Base-by-base conservation (phyloP, 2,329 filamentous ascomycete genomes). In the Trichoderma lentiforme region DNA sequence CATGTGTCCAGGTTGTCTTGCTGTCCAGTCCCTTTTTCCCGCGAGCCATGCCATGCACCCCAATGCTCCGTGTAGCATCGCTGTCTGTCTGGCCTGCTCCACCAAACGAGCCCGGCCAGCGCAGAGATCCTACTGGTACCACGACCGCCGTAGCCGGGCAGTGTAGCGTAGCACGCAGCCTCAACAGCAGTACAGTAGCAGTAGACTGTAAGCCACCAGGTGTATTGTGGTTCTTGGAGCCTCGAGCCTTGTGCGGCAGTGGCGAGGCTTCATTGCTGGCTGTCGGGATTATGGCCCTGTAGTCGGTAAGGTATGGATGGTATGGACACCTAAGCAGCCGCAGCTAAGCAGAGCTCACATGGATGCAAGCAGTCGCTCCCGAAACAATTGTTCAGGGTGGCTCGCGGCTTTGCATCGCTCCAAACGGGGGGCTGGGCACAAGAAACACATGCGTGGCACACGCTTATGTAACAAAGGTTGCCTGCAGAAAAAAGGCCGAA, bases 381-480 rank as follows among this genome's bases (percentile, higher is more conserved):
- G 30, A 34, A 57, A 66, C 30, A 36, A 51, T 32, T 32, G 34
- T 7, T 43, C 39, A 30, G 61, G 36, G 36, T 63, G 61, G 61
- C 61, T 63, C 24, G 62, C 47, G 51, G 64, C 32, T 57, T 57
- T 67, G 51, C 51, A 57, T 18, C 36, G 39, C 18, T n/a, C 58
- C 47, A 47, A 43, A 63, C 26, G 11, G 47, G 58, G 60, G 26
- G 24, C 53, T 30, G 14, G 28, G 26, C 28, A 28, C 53, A 30
- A 30, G 53, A 53, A 61, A 56, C 30, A 60, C 65, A 28, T 68
- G 24, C 36, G 18, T n/a, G 28, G 34, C 43, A 9, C 15, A 9
- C 53, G 71, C 51, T 72, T 72, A 72, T 64, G 66, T 72, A 70
- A 72, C 34, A 28, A 72, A 47, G 66, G 66, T n/a, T 70, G 60